phyloP scores from a whole-genome alignment of 1,139 yeast genomes.

The Spathaspora sp. region DNA sequence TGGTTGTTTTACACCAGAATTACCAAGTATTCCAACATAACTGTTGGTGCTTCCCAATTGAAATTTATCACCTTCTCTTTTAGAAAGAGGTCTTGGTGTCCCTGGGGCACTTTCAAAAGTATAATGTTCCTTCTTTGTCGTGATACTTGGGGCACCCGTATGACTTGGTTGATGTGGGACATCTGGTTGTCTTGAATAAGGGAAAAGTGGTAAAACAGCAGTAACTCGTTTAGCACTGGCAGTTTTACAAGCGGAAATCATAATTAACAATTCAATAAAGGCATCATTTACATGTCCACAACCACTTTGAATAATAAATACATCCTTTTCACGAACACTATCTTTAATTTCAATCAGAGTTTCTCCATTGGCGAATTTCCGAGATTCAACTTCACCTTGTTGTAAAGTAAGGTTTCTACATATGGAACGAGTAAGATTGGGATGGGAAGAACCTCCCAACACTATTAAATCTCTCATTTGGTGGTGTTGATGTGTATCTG shows the following conservation, averaged over 20 bases:
- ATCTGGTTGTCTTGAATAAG: constrained; percentile 95
- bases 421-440: constrained; percentile 58
- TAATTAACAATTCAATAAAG: constrained; percentile 81
- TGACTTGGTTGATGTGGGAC: constrained; percentile 82
- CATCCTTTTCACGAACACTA: constrained; percentile 92
- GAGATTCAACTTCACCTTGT: constrained; percentile 54
- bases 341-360: constrained; percentile 81
- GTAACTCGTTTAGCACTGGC: constrained; percentile 94
- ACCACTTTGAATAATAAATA: constrained; percentile 77
- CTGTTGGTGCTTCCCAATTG: not conserved
- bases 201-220: constrained; percentile 92
- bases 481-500: not conserved
- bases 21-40: not conserved
- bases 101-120: constrained; percentile 66
- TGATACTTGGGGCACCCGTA: constrained; percentile 43
- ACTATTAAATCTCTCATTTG: constrained; percentile 77
- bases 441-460: constrained; percentile 76
- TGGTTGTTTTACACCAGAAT: constrained; percentile 8
- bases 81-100: constrained; percentile 49
- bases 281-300: constrained; percentile 92
- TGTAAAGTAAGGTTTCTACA: constrained; percentile 64
- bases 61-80: constrained; percentile 15
- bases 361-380: constrained; percentile 80
- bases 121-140: constrained; percentile 43
- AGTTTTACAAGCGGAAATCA: constrained; percentile 92